Conservation (phyloP, 495 filamentous ascomycete species). For the Chaetomidium leptoderma region DNA sequence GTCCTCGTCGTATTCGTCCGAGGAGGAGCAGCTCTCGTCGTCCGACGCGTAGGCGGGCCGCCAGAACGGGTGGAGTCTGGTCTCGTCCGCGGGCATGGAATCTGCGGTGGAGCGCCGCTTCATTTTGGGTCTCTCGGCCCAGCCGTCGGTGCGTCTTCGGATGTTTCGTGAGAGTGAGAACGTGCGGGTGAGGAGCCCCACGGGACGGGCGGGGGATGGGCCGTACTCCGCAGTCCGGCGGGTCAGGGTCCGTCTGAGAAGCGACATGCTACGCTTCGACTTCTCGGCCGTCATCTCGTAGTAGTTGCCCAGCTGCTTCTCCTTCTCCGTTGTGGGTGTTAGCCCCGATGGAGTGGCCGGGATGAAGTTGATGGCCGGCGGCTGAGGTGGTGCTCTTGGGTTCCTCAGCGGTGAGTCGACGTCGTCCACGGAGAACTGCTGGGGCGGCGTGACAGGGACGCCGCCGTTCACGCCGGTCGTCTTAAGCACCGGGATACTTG, state of each 20-base stretch:
- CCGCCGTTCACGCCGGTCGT: conserved; percentile 39
- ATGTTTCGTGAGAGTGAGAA: conserved; percentile 39
- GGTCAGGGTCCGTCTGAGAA: conserved; percentile 56
- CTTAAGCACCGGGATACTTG: conserved; percentile 31
- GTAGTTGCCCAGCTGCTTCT: conserved; percentile 49
- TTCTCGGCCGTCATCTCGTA: conserved; percentile 39
- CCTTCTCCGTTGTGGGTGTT: conserved; percentile 52
- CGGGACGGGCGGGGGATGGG: conserved; percentile 41
- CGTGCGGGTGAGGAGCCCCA: conserved; percentile 39
- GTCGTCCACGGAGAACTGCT: conserved; percentile 44
- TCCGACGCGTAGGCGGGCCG: conserved; percentile 58
- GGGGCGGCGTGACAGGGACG: conserved; percentile 45
- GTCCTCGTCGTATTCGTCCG: neutral
- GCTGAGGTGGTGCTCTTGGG: conserved; percentile 59
- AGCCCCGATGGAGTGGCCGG: conserved; percentile 63
- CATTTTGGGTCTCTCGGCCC: conserved; percentile 29
- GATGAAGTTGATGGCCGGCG: conserved; percentile 66
- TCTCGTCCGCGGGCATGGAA: conserved; percentile 45
- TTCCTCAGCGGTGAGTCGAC: conserved; percentile 70
- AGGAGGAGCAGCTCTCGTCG: neutral
- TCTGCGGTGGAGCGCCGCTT: conserved; percentile 38
- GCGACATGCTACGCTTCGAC: conserved; percentile 46
- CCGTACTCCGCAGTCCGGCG: conserved; percentile 52
- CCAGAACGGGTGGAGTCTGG: conserved; percentile 76
- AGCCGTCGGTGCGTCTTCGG: conserved; percentile 13